Evolutionary conservation across 306 rosid genomes (phyloP), one percentile per base, ranked within the genome.

Genomic region (Prunus mume): DNA sequence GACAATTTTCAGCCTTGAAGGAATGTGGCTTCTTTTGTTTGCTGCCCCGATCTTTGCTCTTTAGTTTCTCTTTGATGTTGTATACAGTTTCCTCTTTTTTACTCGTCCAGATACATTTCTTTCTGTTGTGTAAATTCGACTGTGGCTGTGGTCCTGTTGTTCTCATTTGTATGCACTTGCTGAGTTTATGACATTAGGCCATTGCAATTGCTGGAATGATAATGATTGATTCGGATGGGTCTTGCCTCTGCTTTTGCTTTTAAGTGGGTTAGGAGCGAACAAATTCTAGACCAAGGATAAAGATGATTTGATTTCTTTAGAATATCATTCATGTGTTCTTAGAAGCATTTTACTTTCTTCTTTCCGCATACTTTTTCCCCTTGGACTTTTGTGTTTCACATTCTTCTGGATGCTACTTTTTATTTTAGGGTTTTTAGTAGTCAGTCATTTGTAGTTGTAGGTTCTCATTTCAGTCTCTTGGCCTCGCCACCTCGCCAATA

Each of bases 21-120:
- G 43, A 57, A 73, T 67, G 47, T 28, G 68, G 74, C 49, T 72
- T 67, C 57, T 17, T 73, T 34, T n/a, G 52, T 78, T 73, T 74
- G 72, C 75, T 58, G 81, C 51, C 83, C 62, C 76, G 68, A 43
- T 60, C 72, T 66, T 79, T 76, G 67, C 55, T 77, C 75, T 55
- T 55, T 28, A 69, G 73, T 46, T 28, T 75, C 14, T 78, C 9
- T 43, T n/a, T 22, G 32, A 52, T 9, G 57, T 71, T 25, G 14
- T 13, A 28, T 45, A 18, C 30, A 3, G 6, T 30, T 60, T 72
- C 67, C 10, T 19, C 71, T 25, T 60, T 9, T n/a, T 7, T 38
- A 38, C 58, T 49, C 51, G 4, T 54, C 32, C 61, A 6, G 63
- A 57, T 47, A n/a, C 27, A 0, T 81, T 57, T 75, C 9, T 51